These are phyloP conservation scores for Fusarium compactum DNA, from an alignment of 2,329 filamentous ascomycete species.

Conservation along the genomic window DNA sequence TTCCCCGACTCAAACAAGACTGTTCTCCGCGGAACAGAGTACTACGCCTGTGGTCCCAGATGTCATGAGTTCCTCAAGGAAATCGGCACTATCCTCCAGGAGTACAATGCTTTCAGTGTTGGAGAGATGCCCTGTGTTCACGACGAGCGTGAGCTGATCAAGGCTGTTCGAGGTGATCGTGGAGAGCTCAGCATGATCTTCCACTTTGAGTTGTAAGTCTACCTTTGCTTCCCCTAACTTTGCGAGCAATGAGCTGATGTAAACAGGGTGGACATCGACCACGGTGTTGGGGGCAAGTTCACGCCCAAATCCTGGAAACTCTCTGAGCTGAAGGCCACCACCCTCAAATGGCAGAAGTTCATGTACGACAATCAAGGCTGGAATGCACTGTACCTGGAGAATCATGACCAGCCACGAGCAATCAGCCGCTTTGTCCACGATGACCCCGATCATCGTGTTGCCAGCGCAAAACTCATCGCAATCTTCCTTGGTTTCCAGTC, in stretches of 20 bases:
- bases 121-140: conserved; percentile 63
- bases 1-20: conserved; percentile 62
- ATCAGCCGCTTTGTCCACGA: conserved; percentile 67
- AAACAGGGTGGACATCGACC: conserved; percentile 62
- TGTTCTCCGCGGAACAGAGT: conserved; percentile 53
- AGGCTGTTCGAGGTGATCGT: conserved; percentile 65
- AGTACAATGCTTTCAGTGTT: conserved; percentile 64
- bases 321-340: conserved; percentile 63
- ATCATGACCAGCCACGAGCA: conserved; percentile 73
- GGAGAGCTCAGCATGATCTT: conserved; percentile 79
- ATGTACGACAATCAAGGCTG: conserved; percentile 71
- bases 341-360: conserved; percentile 70
- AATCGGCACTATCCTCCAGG: conserved; percentile 57
- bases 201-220: conserved; percentile 72
- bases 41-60: conserved; percentile 66
- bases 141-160: conserved; percentile 58
- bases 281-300: conserved; percentile 59
- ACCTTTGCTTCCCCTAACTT: background rate
- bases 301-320: conserved; percentile 59
- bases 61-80: conserved; percentile 61
- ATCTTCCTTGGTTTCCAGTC: conserved; percentile 68
- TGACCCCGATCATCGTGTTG: conserved; percentile 60
- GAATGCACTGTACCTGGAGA: conserved; percentile 75
- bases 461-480: conserved; percentile 70
- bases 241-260: conserved; percentile 3